Base-by-base conservation (phyloP, 805 yeast genomes). In the Yarrowia porcina region DNA sequence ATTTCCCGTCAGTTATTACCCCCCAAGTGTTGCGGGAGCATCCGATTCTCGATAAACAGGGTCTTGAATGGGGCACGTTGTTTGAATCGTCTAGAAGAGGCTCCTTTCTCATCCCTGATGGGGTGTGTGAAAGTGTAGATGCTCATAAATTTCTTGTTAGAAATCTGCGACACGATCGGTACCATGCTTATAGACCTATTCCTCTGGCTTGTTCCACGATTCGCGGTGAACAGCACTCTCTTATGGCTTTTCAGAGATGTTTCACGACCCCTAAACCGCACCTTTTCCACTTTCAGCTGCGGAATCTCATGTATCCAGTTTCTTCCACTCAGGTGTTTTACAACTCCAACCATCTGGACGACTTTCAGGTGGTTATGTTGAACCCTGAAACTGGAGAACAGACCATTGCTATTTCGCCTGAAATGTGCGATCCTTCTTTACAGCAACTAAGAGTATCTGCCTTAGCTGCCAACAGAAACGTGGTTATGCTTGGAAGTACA, bases 281-380 rank as follows among this genome's bases (percentile, higher is more conserved):
- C n/a, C 76, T 83, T 12, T 78, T 80, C 18, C 88, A 85, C 73
- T 83, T 83, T 69, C 88, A 84, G 71, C 73, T 84, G 33, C 72
- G 88, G 15, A 79, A 82, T 63, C 71, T 83, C 54, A 78, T 84
- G 9, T 50, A 76, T 77, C 63, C 79, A 74, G 66, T 75, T 74
- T 32, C 71, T 71, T 12, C 72, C 69, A 49, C 68, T 44, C 66
- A 65, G 38, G 61, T 71, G 1, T 70, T 63, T 68, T 60, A 69
- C 71, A 69, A 69, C 32, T 70, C 71, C 47, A 65, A 70, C 11
- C 49, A 64, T 4, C 65, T 64, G 27, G 66, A 65, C 25, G 70
- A 57, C 21, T 67, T 68, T 15, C 59, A 63, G 8, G 64, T 75
- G 20, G 69, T 70, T 33, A 65, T 66, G 41, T 63, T 69, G 32